Conservation (phyloP, 2,329 filamentous ascomycete species). For the Phyllosticta citriasiana region DNA sequence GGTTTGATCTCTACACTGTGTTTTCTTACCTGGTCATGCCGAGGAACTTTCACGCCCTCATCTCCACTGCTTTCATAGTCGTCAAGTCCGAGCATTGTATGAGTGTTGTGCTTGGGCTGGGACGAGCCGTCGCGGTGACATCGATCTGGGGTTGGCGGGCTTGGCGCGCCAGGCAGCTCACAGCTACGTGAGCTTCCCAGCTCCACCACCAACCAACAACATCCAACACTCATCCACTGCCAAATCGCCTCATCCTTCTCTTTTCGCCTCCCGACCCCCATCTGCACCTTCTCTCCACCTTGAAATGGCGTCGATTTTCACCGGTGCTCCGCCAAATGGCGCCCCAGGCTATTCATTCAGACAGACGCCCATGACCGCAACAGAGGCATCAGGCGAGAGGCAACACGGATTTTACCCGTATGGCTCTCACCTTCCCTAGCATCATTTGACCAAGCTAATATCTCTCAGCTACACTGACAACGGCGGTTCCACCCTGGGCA, state of each 20-base stretch:
- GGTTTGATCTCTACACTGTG: not conserved
- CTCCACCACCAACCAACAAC: constrained; percentile 6
- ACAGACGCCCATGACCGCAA: constrained; percentile 34
- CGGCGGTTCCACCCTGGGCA: constrained; percentile 90
- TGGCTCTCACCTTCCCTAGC: constrained; percentile 23
- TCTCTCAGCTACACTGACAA: constrained; percentile 82
- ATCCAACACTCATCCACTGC: not conserved
- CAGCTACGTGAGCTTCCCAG: constrained; percentile 11
- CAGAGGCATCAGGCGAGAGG: constrained; percentile 36
- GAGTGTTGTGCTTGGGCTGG: not conserved
- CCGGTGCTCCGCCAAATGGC: constrained; percentile 40
- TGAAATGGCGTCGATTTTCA: constrained; percentile 46
- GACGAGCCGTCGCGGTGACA: constrained; percentile 1
- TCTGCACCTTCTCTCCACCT: not conserved
- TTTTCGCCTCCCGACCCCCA: not conserved
- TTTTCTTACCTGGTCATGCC: constrained; percentile 30
- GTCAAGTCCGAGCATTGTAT: constrained; percentile 31
- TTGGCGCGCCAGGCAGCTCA: constrained; percentile 11
- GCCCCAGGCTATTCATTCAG: constrained; percentile 52
- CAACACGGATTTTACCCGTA: constrained; percentile 92
- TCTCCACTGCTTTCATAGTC: constrained; percentile 40
- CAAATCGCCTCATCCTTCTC: not conserved
- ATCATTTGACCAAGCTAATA: not conserved
- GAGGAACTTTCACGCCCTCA: constrained; percentile 22
- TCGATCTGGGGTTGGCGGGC: constrained; percentile 2